Evolutionary conservation across 1,284 basidiomycete genomes (phyloP).

Genomic region (Cryptococcus maquisensis): DNA sequence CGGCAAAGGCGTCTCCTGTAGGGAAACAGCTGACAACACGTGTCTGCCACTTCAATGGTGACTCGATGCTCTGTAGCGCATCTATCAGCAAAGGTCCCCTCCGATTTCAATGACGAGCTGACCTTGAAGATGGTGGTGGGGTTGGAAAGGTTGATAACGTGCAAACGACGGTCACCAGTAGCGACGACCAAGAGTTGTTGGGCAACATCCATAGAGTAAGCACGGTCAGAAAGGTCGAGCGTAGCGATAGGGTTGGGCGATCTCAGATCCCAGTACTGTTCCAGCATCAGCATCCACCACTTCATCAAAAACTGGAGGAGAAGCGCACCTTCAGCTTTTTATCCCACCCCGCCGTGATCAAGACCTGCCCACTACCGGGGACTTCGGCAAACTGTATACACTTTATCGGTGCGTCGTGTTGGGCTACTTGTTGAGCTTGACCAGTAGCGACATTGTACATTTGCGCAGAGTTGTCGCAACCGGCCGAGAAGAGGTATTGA

Average conservation of each 20-base stretch:
- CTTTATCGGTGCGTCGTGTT: slow-evolving; percentile 77
- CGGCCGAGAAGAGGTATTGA: slow-evolving; percentile 75
- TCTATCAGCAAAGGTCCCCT: background rate
- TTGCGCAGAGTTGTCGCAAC: slow-evolving; percentile 75
- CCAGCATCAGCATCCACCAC: background rate
- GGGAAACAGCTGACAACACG: slow-evolving; percentile 84
- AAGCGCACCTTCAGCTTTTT: slow-evolving; percentile 73
- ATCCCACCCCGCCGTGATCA: slow-evolving; percentile 88
- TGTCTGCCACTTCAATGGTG: slow-evolving; percentile 92
- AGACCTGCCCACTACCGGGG: slow-evolving; percentile 57
- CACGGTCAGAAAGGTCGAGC: slow-evolving; percentile 79
- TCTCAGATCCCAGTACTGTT: slow-evolving; percentile 86
- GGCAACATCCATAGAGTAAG: slow-evolving; percentile 57
- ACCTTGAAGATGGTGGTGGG: slow-evolving; percentile 73
- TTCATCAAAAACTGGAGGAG: background rate
- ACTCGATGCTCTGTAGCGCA: slow-evolving; percentile 61
- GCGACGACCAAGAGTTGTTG: slow-evolving; percentile 52
- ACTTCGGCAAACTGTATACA: slow-evolving; percentile 70
- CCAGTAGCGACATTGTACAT: slow-evolving; percentile 74
- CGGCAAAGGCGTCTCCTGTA: slow-evolving; percentile 72
- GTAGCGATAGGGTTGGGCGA: slow-evolving; percentile 67
- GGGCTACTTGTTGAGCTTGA: slow-evolving; percentile 67
- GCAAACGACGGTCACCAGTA: slow-evolving; percentile 71
- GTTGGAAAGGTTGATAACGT: slow-evolving; percentile 80
- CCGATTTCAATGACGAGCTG: background rate